phyloP scores from a whole-genome alignment of 495 filamentous ascomycete species.

The Penicillium dipodomyicola region DNA sequence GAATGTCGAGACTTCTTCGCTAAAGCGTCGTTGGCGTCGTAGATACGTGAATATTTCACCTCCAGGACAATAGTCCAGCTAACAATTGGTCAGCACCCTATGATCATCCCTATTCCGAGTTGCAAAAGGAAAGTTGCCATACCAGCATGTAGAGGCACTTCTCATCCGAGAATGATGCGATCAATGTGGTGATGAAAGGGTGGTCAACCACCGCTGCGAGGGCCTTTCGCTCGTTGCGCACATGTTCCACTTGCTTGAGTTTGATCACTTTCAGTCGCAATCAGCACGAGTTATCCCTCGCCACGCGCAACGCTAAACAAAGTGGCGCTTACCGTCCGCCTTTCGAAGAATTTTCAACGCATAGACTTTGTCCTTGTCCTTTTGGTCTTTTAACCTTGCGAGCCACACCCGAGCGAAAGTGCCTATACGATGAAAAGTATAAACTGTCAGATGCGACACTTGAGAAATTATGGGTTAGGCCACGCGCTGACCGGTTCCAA shows the following conservation, averaged over 20 bases:
- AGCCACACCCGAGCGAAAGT: constrained; percentile 97
- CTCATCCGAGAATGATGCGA: constrained; percentile 85
- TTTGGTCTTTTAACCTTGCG: constrained; percentile 60
- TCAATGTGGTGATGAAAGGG: constrained; percentile 91
- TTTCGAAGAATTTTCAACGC: constrained; percentile 94
- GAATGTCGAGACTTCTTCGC: constrained; percentile 80
- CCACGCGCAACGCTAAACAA: constrained; percentile 1
- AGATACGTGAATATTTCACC: constrained; percentile 96
- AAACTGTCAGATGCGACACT: constrained; percentile 32
- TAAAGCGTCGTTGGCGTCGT: constrained; percentile 79
- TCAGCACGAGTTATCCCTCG: constrained; percentile 13
- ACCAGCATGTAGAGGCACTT: constrained; percentile 91
- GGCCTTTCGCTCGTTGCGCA: constrained; percentile 86
- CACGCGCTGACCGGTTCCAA: constrained; percentile 71
- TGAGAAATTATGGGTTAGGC: constrained; percentile 10
- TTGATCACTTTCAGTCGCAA: constrained; percentile 67
- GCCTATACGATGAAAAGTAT: constrained; percentile 50
- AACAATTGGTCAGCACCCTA: constrained; percentile 22
- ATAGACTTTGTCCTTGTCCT: constrained; percentile 70
- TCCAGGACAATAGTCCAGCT: constrained; percentile 88
- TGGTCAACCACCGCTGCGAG: constrained; percentile 85
- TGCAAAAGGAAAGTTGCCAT: constrained; percentile 27
- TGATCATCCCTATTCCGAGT: background rate
- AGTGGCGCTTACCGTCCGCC: constrained; percentile 58
- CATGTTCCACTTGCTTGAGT: constrained; percentile 96